Evolutionary conservation across 495 filamentous ascomycete genomes (phyloP), one percentile per base, ranked within the genome.

Genomic region (Tuber brumale): DNA sequence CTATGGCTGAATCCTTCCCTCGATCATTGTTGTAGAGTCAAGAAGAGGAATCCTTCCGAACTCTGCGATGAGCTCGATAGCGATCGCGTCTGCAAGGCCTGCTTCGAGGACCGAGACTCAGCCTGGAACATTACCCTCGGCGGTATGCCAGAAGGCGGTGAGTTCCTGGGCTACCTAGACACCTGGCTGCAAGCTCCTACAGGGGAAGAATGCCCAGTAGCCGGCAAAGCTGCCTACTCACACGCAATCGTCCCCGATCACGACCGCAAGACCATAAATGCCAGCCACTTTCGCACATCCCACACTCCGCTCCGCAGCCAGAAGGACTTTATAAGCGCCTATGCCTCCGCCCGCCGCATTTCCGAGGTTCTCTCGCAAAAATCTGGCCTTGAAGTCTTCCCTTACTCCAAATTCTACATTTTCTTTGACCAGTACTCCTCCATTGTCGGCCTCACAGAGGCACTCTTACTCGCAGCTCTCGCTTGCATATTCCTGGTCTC

Each of bases 401-500:
- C 95, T 0, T 99, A 99, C 84, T 93, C 91, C 66, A 91, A 97
- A 79, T 94, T 95, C 83, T 99, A 99, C 85, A 94, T 99, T 80
- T 99, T 97, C 88, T 98, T 99, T 83, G 95, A 99, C 85, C 95
- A 97, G 83, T 99, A 99, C 84, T 87, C 92, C 2, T 88, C 89
- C 75, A 97, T 99, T 78, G 90, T 95, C 45, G 87, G 85, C 41
- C 88, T 97, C 7, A 93, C 95, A 0, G 90, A 88, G 8, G 88
- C 91, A 1, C 88, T 99, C 12, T 87, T 99, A 73, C 90, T 93
- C 48, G 91, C 92, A 8, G 95, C 93, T 0, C 86, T 97, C 35
- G 92, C 87, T 41, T 92, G 94, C 78, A 95, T 97, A 77, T 91
- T 97, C 75, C 75, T 91, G 43, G 86, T 98, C 72, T 90, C 93